Conservation (phyloP, 352 stramenopile genomes). For the Aphanomyces stellatus region DNA sequence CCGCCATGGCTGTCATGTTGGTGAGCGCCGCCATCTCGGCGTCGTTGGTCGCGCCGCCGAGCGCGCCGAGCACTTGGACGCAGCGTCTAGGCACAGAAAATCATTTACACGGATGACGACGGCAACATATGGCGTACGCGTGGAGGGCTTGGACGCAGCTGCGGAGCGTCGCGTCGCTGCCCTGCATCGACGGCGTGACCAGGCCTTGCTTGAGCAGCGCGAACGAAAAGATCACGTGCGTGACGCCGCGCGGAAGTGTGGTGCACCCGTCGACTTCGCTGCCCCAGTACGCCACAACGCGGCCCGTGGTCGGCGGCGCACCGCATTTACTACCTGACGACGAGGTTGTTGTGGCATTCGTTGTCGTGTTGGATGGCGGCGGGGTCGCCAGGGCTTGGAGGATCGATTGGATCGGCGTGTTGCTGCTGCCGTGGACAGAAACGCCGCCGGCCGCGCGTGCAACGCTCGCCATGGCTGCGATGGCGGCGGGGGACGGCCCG, state of each 20-base stretch:
- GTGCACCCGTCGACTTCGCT: constrained; percentile 11
- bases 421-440: background rate
- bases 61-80: constrained; percentile 46
- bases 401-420: background rate
- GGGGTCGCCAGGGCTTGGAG: background rate
- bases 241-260: constrained; percentile 32
- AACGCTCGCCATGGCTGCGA: background rate
- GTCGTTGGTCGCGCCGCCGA: constrained; percentile 71
- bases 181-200: constrained; percentile 51
- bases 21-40: constrained; percentile 39
- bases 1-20: too few relatives aligned
- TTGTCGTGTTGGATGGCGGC: background rate
- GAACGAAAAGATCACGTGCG: constrained; percentile 66
- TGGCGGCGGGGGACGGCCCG: background rate
- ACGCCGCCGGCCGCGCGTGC: background rate
- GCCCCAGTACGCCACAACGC: constrained; percentile 14
- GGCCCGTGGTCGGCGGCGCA: background rate
- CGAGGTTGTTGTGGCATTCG: background rate
- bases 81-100: constrained; percentile 32
- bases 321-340: background rate
- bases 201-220: constrained; percentile 44
- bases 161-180: constrained; percentile 40
- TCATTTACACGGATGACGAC: background rate
- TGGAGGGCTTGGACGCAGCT: constrained; percentile 50
- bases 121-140: constrained; percentile 21